These are phyloP conservation scores for Colletotrichum australisinense DNA, from an alignment of 2,329 filamentous ascomycete species.

Conservation along the genomic window DNA sequence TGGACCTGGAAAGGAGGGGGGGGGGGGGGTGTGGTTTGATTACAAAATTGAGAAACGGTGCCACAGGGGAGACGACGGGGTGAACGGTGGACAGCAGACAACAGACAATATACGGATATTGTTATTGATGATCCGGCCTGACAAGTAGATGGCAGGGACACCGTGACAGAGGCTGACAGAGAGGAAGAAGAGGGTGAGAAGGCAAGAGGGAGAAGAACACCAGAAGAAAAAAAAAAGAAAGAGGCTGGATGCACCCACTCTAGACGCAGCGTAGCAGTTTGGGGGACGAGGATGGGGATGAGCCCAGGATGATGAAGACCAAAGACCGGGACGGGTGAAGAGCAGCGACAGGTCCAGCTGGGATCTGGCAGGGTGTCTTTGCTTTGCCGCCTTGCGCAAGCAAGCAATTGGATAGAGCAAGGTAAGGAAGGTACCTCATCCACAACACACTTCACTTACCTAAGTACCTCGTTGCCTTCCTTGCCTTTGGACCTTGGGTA, in stretches of 20 bases:
- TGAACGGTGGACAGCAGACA: background rate
- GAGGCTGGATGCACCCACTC: background rate
- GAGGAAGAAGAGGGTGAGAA: background rate
- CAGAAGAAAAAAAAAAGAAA: background rate
- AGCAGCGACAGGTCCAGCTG: conserved; percentile 31
- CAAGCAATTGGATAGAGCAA: background rate
- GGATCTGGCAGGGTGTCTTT: conserved; percentile 18
- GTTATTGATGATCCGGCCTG: background rate
- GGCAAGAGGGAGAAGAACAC: background rate
- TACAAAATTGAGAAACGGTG: background rate
- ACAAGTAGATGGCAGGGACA: background rate
- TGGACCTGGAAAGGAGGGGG: background rate
- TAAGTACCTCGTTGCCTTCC: background rate
- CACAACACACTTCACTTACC: background rate
- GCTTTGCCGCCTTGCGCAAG: background rate
- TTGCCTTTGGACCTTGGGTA: background rate
- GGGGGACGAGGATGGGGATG: background rate
- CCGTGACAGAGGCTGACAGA: background rate
- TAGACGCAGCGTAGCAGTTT: background rate
- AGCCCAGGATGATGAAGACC: background rate
- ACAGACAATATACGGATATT: background rate
- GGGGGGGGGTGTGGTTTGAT: background rate
- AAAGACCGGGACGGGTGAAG: background rate
- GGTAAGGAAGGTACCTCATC: background rate
- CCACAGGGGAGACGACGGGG: background rate